phyloP scores from a whole-genome alignment of 768 basidiomycete species.

The Suillus subluteus region DNA sequence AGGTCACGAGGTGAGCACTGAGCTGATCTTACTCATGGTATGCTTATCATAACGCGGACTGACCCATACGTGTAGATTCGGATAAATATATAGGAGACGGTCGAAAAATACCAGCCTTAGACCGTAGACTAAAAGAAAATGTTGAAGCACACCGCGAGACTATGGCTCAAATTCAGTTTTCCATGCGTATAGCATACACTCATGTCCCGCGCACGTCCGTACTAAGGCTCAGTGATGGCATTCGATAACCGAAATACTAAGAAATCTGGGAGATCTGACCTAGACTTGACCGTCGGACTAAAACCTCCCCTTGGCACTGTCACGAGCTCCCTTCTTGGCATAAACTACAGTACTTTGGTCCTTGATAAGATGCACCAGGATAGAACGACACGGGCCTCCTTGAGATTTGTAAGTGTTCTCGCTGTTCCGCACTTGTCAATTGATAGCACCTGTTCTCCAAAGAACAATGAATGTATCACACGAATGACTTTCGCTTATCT shows the following conservation, averaged over 20 bases:
- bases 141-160: not conserved
- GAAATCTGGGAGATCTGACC: not conserved
- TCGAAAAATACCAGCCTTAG: not conserved
- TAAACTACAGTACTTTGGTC: not conserved
- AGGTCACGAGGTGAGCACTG: not conserved
- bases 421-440: not conserved
- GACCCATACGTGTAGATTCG: not conserved
- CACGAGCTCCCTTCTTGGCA: not conserved
- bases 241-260: not conserved
- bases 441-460: not conserved
- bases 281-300: not conserved
- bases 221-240: not conserved
- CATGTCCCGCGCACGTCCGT: not conserved
- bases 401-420: slow-evolving; percentile 1
- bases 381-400: slow-evolving; percentile 1
- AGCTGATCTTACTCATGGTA: not conserved
- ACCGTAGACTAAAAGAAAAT: not conserved
- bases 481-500: slow-evolving; percentile 6
- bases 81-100: not conserved
- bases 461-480: slow-evolving; percentile 1
- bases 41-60: not conserved
- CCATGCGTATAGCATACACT: not conserved
- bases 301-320: not conserved
- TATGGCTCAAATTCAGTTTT: not conserved
- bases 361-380: slow-evolving; percentile 1